Evolutionary conservation across 148 eudicot genomes (phyloP).

Genomic region (Silene latifolia): DNA sequence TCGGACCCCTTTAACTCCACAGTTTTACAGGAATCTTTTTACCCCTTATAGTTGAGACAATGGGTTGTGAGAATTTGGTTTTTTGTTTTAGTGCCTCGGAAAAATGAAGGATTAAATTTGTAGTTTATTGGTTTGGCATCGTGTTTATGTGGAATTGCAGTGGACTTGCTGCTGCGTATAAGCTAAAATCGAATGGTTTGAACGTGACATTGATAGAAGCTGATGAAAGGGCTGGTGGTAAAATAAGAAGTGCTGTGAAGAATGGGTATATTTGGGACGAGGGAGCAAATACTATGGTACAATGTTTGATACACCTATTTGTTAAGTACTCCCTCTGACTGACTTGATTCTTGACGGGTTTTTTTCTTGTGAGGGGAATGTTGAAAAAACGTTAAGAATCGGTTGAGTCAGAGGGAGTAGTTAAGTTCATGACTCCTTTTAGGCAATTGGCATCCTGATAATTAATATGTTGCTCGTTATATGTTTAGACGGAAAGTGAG

Average conservation of each 20-base stretch:
- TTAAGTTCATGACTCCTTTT: not conserved
- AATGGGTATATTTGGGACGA: conserved; percentile 93
- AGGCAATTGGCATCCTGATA: not conserved
- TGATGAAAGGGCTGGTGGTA: conserved; percentile 79
- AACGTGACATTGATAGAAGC: conserved; percentile 84
- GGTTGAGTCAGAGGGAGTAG: too few relatives aligned
- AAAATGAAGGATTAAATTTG: not conserved
- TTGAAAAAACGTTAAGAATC: too few relatives aligned
- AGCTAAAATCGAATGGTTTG: conserved; percentile 68
- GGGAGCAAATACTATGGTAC: conserved; percentile 98
- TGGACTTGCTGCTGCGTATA: conserved; percentile 96
- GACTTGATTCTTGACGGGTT: not conserved
- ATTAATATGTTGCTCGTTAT: not conserved
- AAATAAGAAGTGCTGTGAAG: conserved; percentile 58
- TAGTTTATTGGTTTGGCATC: not conserved
- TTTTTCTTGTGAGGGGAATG: too few relatives aligned
- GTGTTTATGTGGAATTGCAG: conserved; percentile 37
- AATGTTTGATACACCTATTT: not conserved
- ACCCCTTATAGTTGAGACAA: not conserved
- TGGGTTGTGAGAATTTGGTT: not conserved
- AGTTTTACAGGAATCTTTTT: too few relatives aligned
- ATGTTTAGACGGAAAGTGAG: conserved; percentile 80
- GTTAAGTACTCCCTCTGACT: not conserved
- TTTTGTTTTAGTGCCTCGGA: not conserved
- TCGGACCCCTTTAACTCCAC: too few relatives aligned